These are phyloP conservation scores for Hypoxylon sp. DNA, from an alignment of 2,329 filamentous ascomycete genomes.

Conservation along the genomic window DNA sequence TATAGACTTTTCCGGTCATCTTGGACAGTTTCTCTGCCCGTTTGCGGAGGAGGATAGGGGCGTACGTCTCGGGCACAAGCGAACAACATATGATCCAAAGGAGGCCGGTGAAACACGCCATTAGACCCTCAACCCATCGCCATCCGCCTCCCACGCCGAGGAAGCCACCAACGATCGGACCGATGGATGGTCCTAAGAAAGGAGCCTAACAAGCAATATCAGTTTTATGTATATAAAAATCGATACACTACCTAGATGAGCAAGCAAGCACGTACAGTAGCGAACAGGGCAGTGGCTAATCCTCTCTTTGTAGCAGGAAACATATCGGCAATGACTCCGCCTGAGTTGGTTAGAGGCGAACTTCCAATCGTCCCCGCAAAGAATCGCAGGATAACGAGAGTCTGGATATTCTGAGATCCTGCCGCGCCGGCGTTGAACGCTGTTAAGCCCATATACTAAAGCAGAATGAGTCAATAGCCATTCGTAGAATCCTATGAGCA, in stretches of 20 bases:
- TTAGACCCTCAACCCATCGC: conserved; percentile 78
- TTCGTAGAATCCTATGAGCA: background rate
- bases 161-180: conserved; percentile 78
- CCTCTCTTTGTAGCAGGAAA: conserved; percentile 66
- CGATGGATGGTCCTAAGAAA: conserved; percentile 74
- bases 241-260: background rate
- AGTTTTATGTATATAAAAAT: conserved; percentile 18
- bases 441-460: conserved; percentile 65
- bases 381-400: conserved; percentile 73
- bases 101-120: conserved; percentile 74
- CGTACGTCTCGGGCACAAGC: conserved; percentile 73
- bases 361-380: conserved; percentile 71
- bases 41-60: conserved; percentile 69
- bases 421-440: conserved; percentile 72
- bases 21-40: conserved; percentile 67
- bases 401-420: conserved; percentile 66
- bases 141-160: conserved; percentile 75
- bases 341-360: conserved; percentile 69
- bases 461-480: conserved; percentile 2
- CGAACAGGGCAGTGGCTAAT: conserved; percentile 74
- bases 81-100: conserved; percentile 70
- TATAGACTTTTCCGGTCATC: conserved; percentile 69
- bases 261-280: conserved; percentile 58
- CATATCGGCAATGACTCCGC: conserved; percentile 73
- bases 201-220: conserved; percentile 61